Base-by-base conservation (phyloP, 352 stramenopile genomes). In the Pythium graminicola region DNA sequence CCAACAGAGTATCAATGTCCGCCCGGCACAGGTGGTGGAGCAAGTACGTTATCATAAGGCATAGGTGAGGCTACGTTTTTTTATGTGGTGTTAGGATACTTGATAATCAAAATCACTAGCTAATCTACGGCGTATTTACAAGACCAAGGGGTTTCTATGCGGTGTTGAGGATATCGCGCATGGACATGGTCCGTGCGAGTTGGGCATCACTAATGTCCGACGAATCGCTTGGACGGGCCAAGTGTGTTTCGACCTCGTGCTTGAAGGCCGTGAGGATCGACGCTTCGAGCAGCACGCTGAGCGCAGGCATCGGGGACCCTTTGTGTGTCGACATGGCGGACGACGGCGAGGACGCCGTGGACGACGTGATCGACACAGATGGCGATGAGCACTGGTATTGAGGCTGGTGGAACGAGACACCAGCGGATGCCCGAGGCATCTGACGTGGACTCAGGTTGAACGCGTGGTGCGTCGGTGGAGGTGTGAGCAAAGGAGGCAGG, bases 1-100 rank as follows among this genome's bases (percentile, higher is more conserved):
- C 82, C 82, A 1, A 57, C 64, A 14, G 82, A 85, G 42, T 89
- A 89, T 46, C 70, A 89, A 58, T 93, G 81, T 42, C 81, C 81
- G 4, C 81, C 81, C n/a, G 81, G 81, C 20, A 93, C 81, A 42
- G 81, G 81, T 19, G 81, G 81, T 20, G 81, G 79, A 3, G 82
- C 74, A 57, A 65, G 64, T 23, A 67, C 65, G 41, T 72, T 86
- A 44, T 86, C 81, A 24, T 89, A 44, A 74, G n/a, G n/a, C n/a
- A n/a, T n/a, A n/a, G n/a, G 28, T 10, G 19, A n/a, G 22, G 22
- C 16, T 20, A 38, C 20, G 40, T 44, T 55, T 49, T 44, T 44
- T 19, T 42, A 33, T 5, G 41, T 45, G 4, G 32, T 24, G 23
- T 46, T 20, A 43, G 11, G 10, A 19, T 43, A 22, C 23, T 20